Percentiles rank a stretch among this genome's conserved stretches.
phyloP scores from a whole-genome alignment of 1,284 basidiomycete genomes.

The Athelia sp. region DNA sequence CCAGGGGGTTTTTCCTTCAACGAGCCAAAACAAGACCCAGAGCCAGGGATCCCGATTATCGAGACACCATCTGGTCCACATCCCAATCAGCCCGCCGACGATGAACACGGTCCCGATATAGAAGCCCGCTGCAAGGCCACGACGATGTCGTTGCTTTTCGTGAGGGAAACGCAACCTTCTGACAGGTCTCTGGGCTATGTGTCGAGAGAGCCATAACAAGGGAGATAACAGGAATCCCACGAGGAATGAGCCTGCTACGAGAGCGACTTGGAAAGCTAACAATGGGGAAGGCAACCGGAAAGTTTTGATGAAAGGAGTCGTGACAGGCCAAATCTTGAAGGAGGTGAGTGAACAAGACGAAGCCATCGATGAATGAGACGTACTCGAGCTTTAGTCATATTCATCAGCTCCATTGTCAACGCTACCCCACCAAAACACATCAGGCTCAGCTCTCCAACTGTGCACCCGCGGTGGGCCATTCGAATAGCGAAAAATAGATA shows the following conservation, averaged over 20 bases:
- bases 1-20: constrained; percentile 78
- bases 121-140: constrained; percentile 83
- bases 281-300: constrained; percentile 92
- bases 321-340: constrained; percentile 69
- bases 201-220: constrained; percentile 86
- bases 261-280: constrained; percentile 87
- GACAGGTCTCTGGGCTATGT: constrained; percentile 88
- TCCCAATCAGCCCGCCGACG: constrained; percentile 82
- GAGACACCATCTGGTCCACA: constrained; percentile 91
- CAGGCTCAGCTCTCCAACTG: constrained; percentile 88
- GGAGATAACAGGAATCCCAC: constrained; percentile 94
- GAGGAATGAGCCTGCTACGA: constrained; percentile 90
- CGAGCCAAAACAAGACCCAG: constrained; percentile 75
- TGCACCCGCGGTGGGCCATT: constrained; percentile 90
- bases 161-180: constrained; percentile 86
- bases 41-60: constrained; percentile 85
- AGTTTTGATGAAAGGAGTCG: constrained; percentile 87
- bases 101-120: constrained; percentile 77
- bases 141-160: constrained; percentile 82
- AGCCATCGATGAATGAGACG: constrained; percentile 19
- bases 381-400: constrained; percentile 77
- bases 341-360: constrained; percentile 11
- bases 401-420: constrained; percentile 81
- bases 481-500: constrained; percentile 87
- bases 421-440: constrained; percentile 87